These are phyloP conservation scores for Ogataea chonburiensis DNA, from an alignment of 805 yeast genomes.

Conservation along the genomic window DNA sequence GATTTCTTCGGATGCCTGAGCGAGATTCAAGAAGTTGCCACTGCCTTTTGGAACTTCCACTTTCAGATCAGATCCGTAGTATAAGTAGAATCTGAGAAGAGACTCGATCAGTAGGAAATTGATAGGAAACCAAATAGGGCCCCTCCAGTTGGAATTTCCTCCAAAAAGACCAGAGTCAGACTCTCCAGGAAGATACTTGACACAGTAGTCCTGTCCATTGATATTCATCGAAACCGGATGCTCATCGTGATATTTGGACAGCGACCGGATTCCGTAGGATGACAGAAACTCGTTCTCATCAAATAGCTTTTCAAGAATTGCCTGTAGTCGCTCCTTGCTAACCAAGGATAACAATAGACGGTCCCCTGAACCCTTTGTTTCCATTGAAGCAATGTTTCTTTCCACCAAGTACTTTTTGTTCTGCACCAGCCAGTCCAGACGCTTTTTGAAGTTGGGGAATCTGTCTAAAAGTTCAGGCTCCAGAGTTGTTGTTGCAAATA, in stretches of 20 bases:
- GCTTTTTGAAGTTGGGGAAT: slow-evolving; percentile 78
- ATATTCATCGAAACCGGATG: slow-evolving; percentile 85
- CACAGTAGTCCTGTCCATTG: slow-evolving; percentile 67
- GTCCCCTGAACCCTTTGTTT: slow-evolving; percentile 74
- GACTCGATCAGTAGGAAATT: slow-evolving; percentile 85
- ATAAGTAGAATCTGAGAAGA: slow-evolving; percentile 79
- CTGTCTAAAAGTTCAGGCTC: slow-evolving; percentile 78
- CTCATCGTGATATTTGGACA: slow-evolving; percentile 81
- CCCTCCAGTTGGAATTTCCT: slow-evolving; percentile 96
- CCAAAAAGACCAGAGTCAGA: slow-evolving; percentile 94
- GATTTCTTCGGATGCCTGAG: slow-evolving; percentile 86
- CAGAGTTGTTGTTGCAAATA: slow-evolving; percentile 83
- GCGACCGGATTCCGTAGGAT: slow-evolving; percentile 80
- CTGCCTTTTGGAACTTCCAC: slow-evolving; percentile 88
- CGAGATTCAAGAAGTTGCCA: slow-evolving; percentile 71
- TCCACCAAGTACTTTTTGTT: slow-evolving; percentile 67
- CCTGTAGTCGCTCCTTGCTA: slow-evolving; percentile 70
- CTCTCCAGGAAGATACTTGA: slow-evolving; percentile 81
- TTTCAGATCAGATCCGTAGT: slow-evolving; percentile 82
- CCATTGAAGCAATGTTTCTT: slow-evolving; percentile 85
- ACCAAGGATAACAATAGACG: slow-evolving; percentile 78
- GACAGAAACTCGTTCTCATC: slow-evolving; percentile 86
- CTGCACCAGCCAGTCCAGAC: slow-evolving; percentile 80
- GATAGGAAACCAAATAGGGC: slow-evolving; percentile 96
- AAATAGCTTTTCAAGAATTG: slow-evolving; percentile 75